phyloP scores from a whole-genome alignment of 495 filamentous ascomycete genomes.

The Aeminium ludgeri region DNA sequence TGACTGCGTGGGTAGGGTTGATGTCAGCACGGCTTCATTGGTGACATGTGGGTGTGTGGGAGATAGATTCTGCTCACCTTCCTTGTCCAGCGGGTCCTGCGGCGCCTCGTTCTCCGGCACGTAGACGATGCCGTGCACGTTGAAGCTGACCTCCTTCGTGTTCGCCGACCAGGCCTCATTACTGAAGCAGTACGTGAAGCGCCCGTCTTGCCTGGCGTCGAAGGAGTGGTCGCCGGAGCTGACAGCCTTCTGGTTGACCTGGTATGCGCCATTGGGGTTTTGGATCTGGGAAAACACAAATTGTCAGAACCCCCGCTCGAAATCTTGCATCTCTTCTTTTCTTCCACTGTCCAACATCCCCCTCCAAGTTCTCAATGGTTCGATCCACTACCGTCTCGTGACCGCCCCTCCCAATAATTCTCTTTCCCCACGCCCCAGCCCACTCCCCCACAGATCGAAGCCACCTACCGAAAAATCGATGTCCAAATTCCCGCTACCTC shows the following conservation, averaged over 20 bases:
- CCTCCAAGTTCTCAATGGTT: conserved; percentile 1
- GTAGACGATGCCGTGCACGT: conserved; percentile 97
- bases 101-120: conserved; percentile 73
- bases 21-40: too few species aligned
- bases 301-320: too few species aligned
- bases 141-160: conserved; percentile 95
- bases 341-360: too few species aligned
- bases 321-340: too few species aligned
- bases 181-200: conserved; percentile 94
- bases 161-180: conserved; percentile 88
- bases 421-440: not conserved
- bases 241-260: conserved; percentile 58
- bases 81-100: conserved; percentile 75
- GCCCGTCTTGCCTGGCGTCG: conserved; percentile 66
- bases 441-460: too few species aligned
- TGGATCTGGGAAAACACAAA: conserved; percentile 44
- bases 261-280: conserved; percentile 56
- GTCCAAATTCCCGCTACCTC: conserved; percentile 82
- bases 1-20: too few species aligned
- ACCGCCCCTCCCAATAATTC: not conserved
- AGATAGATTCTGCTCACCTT: conserved; percentile 45
- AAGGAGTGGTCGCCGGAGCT: conserved; percentile 91
- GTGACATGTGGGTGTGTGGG: conserved; percentile 4
- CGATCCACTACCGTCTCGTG: too few species aligned
- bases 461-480: conserved; percentile 89